Evolutionary conservation across 495 filamentous ascomycete genomes (phyloP).

Genomic region (Aspergillus sclerotioniger): DNA sequence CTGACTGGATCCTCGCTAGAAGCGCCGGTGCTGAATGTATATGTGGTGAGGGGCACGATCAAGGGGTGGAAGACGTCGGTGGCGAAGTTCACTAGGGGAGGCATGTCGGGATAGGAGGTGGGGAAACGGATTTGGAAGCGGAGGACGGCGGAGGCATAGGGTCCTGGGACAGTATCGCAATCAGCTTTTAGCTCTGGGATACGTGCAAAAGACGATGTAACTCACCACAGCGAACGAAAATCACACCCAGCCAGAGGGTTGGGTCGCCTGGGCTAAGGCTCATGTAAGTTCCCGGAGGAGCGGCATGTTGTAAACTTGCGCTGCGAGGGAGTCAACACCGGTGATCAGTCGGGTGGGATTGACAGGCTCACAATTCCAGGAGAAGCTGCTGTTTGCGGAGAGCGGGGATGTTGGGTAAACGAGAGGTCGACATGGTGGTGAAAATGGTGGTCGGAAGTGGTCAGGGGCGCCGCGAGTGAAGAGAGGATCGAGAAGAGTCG

Average conservation of each 20-base stretch:
- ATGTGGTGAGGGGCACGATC: slow-evolving; percentile 83
- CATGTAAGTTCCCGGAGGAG: slow-evolving; percentile 82
- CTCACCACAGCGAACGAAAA: slow-evolving; percentile 84
- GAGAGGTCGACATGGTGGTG: slow-evolving; percentile 40
- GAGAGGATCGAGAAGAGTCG: not conserved
- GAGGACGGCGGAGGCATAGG: slow-evolving; percentile 82
- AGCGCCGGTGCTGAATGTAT: slow-evolving; percentile 79
- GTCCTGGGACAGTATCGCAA: slow-evolving; percentile 55
- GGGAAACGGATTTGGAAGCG: slow-evolving; percentile 91
- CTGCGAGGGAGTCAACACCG: slow-evolving; percentile 42
- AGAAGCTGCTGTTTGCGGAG: slow-evolving; percentile 65
- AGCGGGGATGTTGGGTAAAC: slow-evolving; percentile 44
- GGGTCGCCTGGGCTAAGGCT: slow-evolving; percentile 78
- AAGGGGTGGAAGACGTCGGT: slow-evolving; percentile 95
- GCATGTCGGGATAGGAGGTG: slow-evolving; percentile 69
- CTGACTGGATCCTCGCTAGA: slow-evolving; percentile 69
- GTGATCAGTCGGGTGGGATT: not conserved
- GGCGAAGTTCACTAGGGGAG: slow-evolving; percentile 81
- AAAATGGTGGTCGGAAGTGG: not conserved
- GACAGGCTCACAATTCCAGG: slow-evolving; percentile 67
- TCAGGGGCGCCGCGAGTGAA: slow-evolving; percentile 5
- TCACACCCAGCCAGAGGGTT: slow-evolving; percentile 78
- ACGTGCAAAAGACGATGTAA: not conserved
- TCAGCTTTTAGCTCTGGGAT: not conserved
- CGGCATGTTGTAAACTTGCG: slow-evolving; percentile 73